Evolutionary conservation across 202 grass and related monocot genomes (phyloP).

Genomic region (Digitaria exilis): DNA sequence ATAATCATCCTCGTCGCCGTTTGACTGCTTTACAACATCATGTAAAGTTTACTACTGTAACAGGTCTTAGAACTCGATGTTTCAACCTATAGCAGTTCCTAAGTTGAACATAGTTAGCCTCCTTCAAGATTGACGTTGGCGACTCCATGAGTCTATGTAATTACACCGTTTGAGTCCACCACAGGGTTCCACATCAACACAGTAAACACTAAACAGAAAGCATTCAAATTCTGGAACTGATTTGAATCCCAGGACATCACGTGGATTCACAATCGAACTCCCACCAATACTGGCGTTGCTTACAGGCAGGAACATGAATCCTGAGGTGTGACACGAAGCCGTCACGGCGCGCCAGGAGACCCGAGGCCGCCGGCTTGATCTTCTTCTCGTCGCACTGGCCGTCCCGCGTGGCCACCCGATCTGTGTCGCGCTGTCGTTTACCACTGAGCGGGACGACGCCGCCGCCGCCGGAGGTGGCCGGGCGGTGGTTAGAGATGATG

Average conservation of each 20-base stretch:
- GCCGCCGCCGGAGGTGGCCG: conserved; percentile 2
- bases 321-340: background rate
- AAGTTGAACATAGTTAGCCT: background rate
- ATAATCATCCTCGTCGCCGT: too few relatives aligned
- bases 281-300: background rate
- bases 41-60: too few relatives aligned
- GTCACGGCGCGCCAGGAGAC: conserved; percentile 32
- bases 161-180: background rate
- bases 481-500: background rate
- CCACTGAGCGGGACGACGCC: conserved; percentile 28
- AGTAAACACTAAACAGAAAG: too few relatives aligned
- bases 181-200: background rate
- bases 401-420: background rate
- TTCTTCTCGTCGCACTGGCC: conserved; percentile 35
- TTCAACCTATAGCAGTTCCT: background rate
- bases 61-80: too few relatives aligned
- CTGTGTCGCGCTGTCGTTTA: conserved; percentile 31
- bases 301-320: background rate
- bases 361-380: conserved; percentile 34
- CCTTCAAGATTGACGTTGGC: too few relatives aligned
- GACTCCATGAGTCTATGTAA: too few relatives aligned
- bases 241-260: background rate
- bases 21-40: too few relatives aligned
- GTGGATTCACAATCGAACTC: background rate
- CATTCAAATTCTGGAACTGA: background rate